Evolutionary conservation across 208 protist species (phyloP).

Genomic region (Chromosphaera perkinsii): DNA sequence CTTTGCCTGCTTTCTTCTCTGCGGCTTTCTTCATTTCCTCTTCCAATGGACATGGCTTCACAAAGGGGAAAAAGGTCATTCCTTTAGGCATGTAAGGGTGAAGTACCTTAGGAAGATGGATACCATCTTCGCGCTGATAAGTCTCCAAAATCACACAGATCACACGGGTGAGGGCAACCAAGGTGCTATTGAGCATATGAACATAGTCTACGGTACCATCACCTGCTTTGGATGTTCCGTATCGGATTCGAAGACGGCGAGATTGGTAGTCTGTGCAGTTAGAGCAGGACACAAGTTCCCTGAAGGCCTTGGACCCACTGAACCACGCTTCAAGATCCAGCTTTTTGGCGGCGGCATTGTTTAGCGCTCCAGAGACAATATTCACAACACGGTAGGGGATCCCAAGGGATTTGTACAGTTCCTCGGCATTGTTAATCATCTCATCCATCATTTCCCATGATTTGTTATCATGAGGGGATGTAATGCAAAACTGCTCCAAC

Average conservation of each 20-base stretch:
- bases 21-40: slow-evolving; percentile 12
- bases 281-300: slow-evolving; percentile 98
- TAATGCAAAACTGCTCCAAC: slow-evolving; percentile 74
- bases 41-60: slow-evolving; percentile 28
- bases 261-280: slow-evolving; percentile 99
- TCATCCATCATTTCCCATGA: slow-evolving; percentile 71
- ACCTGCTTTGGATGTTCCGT: slow-evolving; percentile 44
- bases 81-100: slow-evolving; percentile 57
- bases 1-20: slow-evolving; percentile 1
- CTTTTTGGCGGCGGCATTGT: slow-evolving; percentile 99
- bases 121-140: slow-evolving; percentile 90
- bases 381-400: slow-evolving; percentile 78
- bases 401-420: slow-evolving; percentile 70
- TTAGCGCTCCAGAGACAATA: slow-evolving; percentile 88
- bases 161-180: slow-evolving; percentile 93
- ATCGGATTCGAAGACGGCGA: slow-evolving; percentile 68
- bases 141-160: slow-evolving; percentile 99
- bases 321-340: slow-evolving; percentile 99
- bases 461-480: slow-evolving; percentile 61
- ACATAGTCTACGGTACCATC: slow-evolving; percentile 78
- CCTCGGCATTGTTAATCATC: slow-evolving; percentile 73
- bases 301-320: slow-evolving; percentile 84
- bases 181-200: slow-evolving; percentile 99
- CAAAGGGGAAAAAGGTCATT: slow-evolving; percentile 32
- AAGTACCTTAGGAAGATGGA: slow-evolving; percentile 80